These are phyloP conservation scores for Phytopythium chamaehyphon DNA, from an alignment of 352 stramenopile genomes.

Conservation along the genomic window DNA sequence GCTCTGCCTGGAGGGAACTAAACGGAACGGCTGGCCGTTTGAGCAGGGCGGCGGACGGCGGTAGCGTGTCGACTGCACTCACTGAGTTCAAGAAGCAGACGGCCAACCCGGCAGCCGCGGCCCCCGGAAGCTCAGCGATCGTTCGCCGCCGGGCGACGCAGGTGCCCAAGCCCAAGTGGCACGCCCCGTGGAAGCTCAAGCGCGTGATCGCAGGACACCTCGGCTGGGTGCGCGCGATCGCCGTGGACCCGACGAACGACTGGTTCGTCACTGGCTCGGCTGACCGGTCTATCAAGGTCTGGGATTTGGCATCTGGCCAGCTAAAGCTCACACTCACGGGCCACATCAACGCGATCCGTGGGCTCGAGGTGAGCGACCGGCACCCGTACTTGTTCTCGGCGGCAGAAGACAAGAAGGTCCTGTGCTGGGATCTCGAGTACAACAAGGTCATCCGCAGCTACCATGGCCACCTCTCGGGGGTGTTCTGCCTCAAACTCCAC, in stretches of 20 bases:
- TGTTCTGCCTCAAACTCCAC: slow-evolving; percentile 97
- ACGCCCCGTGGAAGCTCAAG: slow-evolving; percentile 98
- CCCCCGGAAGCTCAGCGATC: slow-evolving; percentile 50
- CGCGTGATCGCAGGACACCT: slow-evolving; percentile 95
- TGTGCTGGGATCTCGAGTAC: slow-evolving; percentile 99
- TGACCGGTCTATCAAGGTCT: slow-evolving; percentile 98
- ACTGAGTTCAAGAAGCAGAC: slow-evolving; percentile 62
- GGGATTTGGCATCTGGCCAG: slow-evolving; percentile 95
- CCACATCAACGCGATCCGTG: slow-evolving; percentile 97
- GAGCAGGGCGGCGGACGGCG: slow-evolving; percentile 18
- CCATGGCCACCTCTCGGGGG: slow-evolving; percentile 98
- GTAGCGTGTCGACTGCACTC: slow-evolving; percentile 32
- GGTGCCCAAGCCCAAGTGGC: slow-evolving; percentile 97
- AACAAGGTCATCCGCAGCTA: slow-evolving; percentile 99
- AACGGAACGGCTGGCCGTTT: no score
- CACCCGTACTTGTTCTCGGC: slow-evolving; percentile 98
- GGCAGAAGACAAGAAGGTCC: slow-evolving; percentile 99
- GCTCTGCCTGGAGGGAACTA: no score
- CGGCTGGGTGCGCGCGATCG: slow-evolving; percentile 97
- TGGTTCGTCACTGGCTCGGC: slow-evolving; percentile 97
- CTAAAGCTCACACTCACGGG: slow-evolving; percentile 99
- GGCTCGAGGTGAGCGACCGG: slow-evolving; percentile 92
- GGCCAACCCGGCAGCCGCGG: slow-evolving; percentile 21
- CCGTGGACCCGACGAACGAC: slow-evolving; percentile 98
- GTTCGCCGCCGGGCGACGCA: slow-evolving; percentile 74